Evolutionary conservation across 1,284 basidiomycete species (phyloP).

Genomic region (Tilletia setariae): DNA sequence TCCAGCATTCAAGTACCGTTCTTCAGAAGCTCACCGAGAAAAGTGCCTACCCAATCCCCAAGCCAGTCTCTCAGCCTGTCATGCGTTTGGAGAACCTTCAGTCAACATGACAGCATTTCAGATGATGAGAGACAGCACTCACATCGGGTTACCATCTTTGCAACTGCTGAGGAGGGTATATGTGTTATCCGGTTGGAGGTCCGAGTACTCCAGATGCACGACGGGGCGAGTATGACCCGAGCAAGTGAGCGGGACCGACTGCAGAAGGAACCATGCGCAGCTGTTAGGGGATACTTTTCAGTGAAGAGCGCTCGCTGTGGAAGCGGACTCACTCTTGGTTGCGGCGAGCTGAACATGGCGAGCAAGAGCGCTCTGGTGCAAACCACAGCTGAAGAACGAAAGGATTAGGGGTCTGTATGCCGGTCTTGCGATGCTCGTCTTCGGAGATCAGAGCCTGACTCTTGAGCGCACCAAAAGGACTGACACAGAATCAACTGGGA

Average conservation of each 20-base stretch:
- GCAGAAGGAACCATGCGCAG: not conserved
- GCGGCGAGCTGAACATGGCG: not conserved
- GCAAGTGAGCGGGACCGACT: constrained; percentile 58
- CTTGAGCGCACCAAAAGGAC: too few species aligned
- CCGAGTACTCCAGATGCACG: constrained; percentile 87
- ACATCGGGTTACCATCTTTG: constrained; percentile 54
- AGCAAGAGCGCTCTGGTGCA: not conserved
- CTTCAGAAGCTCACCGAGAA: constrained; percentile 66
- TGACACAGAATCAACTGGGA: too few species aligned
- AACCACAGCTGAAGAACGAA: too few species aligned
- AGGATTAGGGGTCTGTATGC: too few species aligned
- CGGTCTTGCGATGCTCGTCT: too few species aligned
- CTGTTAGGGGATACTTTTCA: too few species aligned
- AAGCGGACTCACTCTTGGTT: constrained; percentile 7
- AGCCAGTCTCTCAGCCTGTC: constrained; percentile 55
- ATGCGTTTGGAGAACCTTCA: not conserved
- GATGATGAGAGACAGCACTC: constrained; percentile 7
- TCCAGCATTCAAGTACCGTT: not conserved
- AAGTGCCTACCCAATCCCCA: constrained; percentile 98
- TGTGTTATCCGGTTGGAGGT: constrained; percentile 63
- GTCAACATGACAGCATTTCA: not conserved
- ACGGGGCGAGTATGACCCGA: constrained; percentile 70
- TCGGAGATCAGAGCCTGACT: too few species aligned
- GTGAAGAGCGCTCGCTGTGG: not conserved
- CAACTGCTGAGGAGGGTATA: constrained; percentile 51